Percentiles rank a stretch among this genome's conserved stretches.
phyloP scores from a whole-genome alignment of 768 basidiomycete genomes.

The Russula vinacea region DNA sequence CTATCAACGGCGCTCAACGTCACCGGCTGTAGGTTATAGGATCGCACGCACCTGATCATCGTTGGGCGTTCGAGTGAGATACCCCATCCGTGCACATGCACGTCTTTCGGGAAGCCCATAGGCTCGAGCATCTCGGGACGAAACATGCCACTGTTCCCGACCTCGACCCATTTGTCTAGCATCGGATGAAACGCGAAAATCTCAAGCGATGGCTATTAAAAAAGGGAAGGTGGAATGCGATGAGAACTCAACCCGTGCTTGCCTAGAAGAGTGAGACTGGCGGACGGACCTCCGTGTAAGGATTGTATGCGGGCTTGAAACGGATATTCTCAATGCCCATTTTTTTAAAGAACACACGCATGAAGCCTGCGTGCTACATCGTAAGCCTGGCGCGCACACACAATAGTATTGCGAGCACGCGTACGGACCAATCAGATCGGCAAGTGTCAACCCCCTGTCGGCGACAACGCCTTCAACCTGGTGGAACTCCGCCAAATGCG shows the following conservation, averaged over 20 bases:
- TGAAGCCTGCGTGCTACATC: constrained; percentile 64
- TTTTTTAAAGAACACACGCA: constrained; percentile 97
- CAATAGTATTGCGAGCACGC: background rate
- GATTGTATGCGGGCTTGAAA: constrained; percentile 99
- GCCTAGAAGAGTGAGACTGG: background rate
- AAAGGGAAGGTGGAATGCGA: background rate
- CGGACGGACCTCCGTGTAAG: constrained; percentile 89
- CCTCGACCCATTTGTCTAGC: constrained; percentile 93
- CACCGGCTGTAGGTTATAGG: background rate
- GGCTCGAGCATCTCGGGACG: constrained; percentile 98
- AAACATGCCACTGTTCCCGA: constrained; percentile 99
- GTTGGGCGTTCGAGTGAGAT: constrained; percentile 92
- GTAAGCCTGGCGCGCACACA: background rate
- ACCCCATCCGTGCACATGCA: constrained; percentile 97
- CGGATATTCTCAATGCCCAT: constrained; percentile 93
- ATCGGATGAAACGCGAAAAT: constrained; percentile 98
- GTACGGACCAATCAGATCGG: constrained; percentile 81
- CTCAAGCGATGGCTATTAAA: constrained; percentile 81
- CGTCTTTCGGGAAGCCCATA: constrained; percentile 96
- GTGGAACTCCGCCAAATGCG: constrained; percentile 98
- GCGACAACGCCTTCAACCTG: constrained; percentile 99
- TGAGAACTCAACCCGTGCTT: constrained; percentile 17
- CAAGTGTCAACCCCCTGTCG: constrained; percentile 86
- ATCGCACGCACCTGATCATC: constrained; percentile 81
- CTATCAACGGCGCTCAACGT: constrained; percentile 40